Base-by-base conservation (phyloP, 2,329 filamentous ascomycete species). In the Waltergamsia citrina region DNA sequence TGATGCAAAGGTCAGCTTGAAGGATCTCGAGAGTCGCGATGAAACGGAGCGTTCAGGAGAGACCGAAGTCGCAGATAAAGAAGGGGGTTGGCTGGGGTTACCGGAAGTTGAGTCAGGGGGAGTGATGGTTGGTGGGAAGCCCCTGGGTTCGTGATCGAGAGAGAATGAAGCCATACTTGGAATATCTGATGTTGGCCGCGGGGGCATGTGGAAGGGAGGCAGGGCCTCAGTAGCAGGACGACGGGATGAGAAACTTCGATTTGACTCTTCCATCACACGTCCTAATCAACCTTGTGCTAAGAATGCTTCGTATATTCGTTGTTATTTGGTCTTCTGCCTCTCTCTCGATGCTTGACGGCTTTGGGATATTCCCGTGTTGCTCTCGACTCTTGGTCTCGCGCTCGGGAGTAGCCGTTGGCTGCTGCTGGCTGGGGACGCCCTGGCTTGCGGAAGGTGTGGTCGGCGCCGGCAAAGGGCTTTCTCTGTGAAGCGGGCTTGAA, bases 181-280 rank as follows among this genome's bases (percentile, higher is more conserved):
- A 11, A 31, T 31, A 27, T 27, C 11, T 31, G 16, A 4, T 18
- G 29, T 12, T 19, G n/a, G 25, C 25, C 25, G 6, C 12, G 12
- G 6, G 6, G 50, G 51, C 14, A 85, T 71, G 50, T 82, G 76
- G 51, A 85, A 84, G 44, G 61, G 71, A 38, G 81, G 80, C 41
- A 87, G 69, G 46, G 72, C 71, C 38, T 73, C 74, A 41, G 81
- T 76, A 50, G 80, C 80, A 50, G 78, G 74, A 56, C 81, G 74
- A 49, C 82, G 74, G 55, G 78, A 70, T 45, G 78, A 74, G 53
- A 87, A 78, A 62, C 80, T 81, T 12, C n/a, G n/a, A n/a, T 34
- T 27, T 17, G 12, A 29, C 7, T 31, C 29, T 7, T 31, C 29
- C 29, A 31, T 31, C 6, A 14, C 18, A 20, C n/a, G n/a, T n/a